Evolutionary conservation across 2,329 filamentous ascomycete species (phyloP).

Genomic region (Volutella citrinella): DNA sequence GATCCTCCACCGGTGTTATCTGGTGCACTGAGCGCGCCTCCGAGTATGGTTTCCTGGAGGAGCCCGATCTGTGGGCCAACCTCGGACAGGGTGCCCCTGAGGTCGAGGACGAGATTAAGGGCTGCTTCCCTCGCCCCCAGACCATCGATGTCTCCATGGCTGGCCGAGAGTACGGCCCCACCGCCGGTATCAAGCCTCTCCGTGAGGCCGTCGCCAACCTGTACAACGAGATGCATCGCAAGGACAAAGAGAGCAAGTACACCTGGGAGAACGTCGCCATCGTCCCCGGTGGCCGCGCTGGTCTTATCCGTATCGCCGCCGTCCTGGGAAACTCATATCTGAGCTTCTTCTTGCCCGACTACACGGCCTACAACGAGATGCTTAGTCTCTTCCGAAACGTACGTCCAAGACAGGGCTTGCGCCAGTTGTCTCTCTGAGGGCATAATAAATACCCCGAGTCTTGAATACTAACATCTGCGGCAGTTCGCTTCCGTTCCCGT

Average conservation of each 20-base stretch:
- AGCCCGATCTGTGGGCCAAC: conserved; percentile 85
- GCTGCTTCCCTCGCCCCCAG: conserved; percentile 80
- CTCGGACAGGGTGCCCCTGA: conserved; percentile 91
- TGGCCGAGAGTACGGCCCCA: conserved; percentile 87
- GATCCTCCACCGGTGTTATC: conserved; percentile 89
- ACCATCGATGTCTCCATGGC: conserved; percentile 74
- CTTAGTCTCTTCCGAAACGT: conserved; percentile 88
- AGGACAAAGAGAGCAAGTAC: conserved; percentile 85
- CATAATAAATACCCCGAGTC: background rate
- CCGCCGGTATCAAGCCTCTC: conserved; percentile 87
- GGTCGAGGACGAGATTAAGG: conserved; percentile 87
- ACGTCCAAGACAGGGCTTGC: too few relatives aligned
- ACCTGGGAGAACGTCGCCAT: conserved; percentile 98
- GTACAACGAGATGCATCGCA: conserved; percentile 89
- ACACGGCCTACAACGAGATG: conserved; percentile 98
- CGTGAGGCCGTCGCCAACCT: conserved; percentile 85
- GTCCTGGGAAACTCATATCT: conserved; percentile 90
- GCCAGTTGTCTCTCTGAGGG: background rate
- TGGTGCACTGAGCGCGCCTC: conserved; percentile 87
- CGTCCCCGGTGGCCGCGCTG: conserved; percentile 88
- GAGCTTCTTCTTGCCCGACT: conserved; percentile 92
- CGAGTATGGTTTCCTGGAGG: conserved; percentile 83
- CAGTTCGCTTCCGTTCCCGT: conserved; percentile 84
- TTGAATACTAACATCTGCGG: conserved; percentile 8
- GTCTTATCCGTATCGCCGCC: conserved; percentile 90